Evolutionary conservation across 2,329 filamentous ascomycete genomes (phyloP).

Genomic region (Cephalotrichum gorgonifer): DNA sequence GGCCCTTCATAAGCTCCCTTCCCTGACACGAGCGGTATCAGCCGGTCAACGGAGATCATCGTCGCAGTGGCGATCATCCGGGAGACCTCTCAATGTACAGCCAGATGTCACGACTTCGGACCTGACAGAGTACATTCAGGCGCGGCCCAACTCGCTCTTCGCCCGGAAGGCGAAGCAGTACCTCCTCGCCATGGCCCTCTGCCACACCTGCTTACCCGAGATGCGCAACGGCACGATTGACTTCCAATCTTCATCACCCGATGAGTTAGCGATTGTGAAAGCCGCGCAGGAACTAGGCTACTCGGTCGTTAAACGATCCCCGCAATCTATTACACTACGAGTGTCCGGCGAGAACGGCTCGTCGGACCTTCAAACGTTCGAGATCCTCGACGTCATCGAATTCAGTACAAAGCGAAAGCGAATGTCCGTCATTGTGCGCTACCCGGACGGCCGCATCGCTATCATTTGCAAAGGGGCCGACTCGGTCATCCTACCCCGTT

Average conservation of each 20-base stretch:
- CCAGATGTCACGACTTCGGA: slow-evolving; percentile 58
- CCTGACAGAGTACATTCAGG: slow-evolving; percentile 66
- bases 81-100: slow-evolving; percentile 37
- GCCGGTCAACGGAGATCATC: slow-evolving; percentile 23
- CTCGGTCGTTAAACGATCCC: slow-evolving; percentile 62
- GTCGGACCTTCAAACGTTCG: slow-evolving; percentile 52
- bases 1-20: neutral
- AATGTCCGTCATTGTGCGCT: slow-evolving; percentile 84
- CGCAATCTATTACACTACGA: slow-evolving; percentile 52
- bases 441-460: slow-evolving; percentile 71
- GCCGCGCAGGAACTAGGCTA: slow-evolving; percentile 82
- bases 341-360: slow-evolving; percentile 24
- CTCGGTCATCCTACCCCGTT: slow-evolving; percentile 66
- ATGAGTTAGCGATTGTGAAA: slow-evolving; percentile 76
- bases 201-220: slow-evolving; percentile 86
- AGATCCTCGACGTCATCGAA: slow-evolving; percentile 79
- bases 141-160: slow-evolving; percentile 66
- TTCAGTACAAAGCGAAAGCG: slow-evolving; percentile 84
- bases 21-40: neutral
- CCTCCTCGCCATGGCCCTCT: slow-evolving; percentile 73
- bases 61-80: slow-evolving; percentile 38
- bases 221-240: slow-evolving; percentile 59
- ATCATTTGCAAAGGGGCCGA: slow-evolving; percentile 89
- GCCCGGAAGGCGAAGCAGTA: slow-evolving; percentile 73
- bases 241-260: slow-evolving; percentile 83